Evolutionary conservation across 805 yeast genomes (phyloP).

Genomic region (Spathaspora boniae): DNA sequence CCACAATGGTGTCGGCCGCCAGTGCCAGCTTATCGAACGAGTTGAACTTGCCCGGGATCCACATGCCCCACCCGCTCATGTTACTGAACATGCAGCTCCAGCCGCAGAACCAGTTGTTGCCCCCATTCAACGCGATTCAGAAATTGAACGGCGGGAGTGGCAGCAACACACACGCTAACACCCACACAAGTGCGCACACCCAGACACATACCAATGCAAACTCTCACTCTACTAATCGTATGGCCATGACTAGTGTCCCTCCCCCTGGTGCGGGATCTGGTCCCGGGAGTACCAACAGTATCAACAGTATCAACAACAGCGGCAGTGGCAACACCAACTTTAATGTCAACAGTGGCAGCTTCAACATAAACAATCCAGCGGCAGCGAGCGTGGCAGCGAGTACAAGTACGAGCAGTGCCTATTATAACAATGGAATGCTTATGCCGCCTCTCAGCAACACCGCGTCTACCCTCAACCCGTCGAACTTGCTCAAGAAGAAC

Average conservation of each 20-base stretch:
- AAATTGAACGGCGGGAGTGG: too few relatives aligned
- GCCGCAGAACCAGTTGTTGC: slow-evolving; percentile 30
- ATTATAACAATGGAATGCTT: slow-evolving; percentile 4
- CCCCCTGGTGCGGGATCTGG: too few relatives aligned
- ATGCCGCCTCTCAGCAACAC: slow-evolving; percentile 15
- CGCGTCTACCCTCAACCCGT: slow-evolving; percentile 24
- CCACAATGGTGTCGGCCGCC: too few relatives aligned
- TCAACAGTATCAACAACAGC: not conserved
- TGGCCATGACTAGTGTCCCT: not conserved
- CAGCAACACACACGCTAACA: too few relatives aligned
- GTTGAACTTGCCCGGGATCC: slow-evolving; percentile 4
- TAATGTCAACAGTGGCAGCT: not conserved
- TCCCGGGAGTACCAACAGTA: too few relatives aligned
- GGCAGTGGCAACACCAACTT: not conserved
- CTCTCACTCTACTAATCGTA: slow-evolving; percentile 2
- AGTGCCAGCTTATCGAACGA: not conserved
- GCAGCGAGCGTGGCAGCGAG: not conserved
- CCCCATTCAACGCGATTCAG: slow-evolving; percentile 35
- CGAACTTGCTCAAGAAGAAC: slow-evolving; percentile 23
- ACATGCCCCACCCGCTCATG: too few relatives aligned
- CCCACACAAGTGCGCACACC: too few relatives aligned
- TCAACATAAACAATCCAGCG: slow-evolving; percentile 1
- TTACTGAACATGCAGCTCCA: too few relatives aligned
- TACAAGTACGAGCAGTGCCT: slow-evolving; percentile 3
- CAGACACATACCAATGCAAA: too few relatives aligned